Base-by-base conservation (phyloP, 129 eudicot species). In the Ambrosia artemisiifolia region DNA sequence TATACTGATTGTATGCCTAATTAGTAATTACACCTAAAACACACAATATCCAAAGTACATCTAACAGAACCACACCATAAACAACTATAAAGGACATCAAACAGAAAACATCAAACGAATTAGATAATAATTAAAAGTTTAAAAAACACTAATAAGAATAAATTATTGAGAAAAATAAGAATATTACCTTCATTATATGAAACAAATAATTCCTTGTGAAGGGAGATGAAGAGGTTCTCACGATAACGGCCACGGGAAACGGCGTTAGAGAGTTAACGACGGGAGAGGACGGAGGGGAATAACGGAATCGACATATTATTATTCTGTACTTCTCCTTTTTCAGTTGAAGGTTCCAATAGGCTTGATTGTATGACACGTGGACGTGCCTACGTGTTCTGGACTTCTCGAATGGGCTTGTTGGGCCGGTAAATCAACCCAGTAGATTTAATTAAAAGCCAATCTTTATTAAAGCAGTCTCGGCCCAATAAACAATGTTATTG, bases 121-220 rank as follows among this genome's bases (percentile, higher is more conserved):
- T 14, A 14, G 43, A 67, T 38, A 36, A 46, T 66, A 2, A 43
- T 66, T 42, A 32, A 17, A 47, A 66, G 24, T 56, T 24, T 24
- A 24, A 24, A 24, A 24, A 24, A 24, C 50, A 50, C 16, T 2
- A 69, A 43, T 50, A 14, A 71, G 38, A 71, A 63, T 8, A 1
- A 6, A 34, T 73, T 8, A 3, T 63, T 24, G 1, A 24, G 28
- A 24, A 24, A 24, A 24, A 24, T 8, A 54, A 57, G 24, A 62
- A 9, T 7, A 0, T 50, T 51, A 90, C 97, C 92, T 91, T 87
- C 95, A 91, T 86, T 78, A 74, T 74, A 32, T 48, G 70, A 81
- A 83, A 70, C 62, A 79, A 80, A 69, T 84, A 75, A 79, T 82
- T 88, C 59, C 90, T 86, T 75, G 95, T 83, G 83, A 60, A 20